Conservation (phyloP, 768 basidiomycete genomes). For the Rhizopogon rudus region DNA sequence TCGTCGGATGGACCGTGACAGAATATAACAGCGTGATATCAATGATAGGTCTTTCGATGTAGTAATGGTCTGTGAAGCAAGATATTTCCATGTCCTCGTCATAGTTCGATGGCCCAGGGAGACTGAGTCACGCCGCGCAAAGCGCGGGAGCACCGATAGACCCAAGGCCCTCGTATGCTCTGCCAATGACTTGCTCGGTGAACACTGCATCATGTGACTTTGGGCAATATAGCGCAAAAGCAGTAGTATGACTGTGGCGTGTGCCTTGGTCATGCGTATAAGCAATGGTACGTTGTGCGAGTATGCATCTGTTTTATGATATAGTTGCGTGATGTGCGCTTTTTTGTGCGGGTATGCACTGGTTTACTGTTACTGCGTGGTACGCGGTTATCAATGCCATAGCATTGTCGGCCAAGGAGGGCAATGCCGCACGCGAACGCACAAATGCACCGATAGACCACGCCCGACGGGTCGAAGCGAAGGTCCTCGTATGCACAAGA, state of each 20-base stretch:
- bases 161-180: conserved; percentile 4
- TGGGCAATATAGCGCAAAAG: neutral
- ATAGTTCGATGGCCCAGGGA: neutral
- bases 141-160: conserved; percentile 10
- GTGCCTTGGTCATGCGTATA: neutral
- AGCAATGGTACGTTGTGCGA: too few species aligned
- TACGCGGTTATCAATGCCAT: neutral
- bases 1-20: neutral
- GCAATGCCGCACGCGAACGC: neutral
- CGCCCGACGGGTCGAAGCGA: neutral
- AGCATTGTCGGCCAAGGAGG: neutral
- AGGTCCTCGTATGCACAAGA: neutral
- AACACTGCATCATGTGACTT: neutral
- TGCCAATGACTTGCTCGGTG: neutral
- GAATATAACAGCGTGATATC: neutral
- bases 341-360: neutral
- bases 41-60: neutral
- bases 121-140: conserved; percentile 1
- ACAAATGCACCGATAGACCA: conserved; percentile 1
- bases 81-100: neutral
- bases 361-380: neutral
- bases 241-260: neutral
- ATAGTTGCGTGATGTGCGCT: neutral
- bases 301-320: neutral
- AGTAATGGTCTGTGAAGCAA: neutral